Evolutionary conservation across 2,329 filamentous ascomycete species (phyloP).

Genomic region (Exophiala mesophila): DNA sequence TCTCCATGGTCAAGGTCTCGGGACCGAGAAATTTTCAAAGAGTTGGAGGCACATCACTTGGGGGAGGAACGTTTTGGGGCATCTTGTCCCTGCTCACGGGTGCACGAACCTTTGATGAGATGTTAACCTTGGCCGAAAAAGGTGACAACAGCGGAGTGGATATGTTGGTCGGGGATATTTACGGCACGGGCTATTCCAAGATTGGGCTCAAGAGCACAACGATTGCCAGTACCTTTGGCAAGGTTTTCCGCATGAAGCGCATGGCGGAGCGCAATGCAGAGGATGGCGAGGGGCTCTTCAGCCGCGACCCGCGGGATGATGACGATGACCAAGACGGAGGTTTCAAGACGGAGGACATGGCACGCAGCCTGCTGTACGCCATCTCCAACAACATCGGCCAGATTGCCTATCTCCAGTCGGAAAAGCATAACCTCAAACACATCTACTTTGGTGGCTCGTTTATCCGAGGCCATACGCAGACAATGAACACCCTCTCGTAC

Average conservation of each 20-base stretch:
- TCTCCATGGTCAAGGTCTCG: constrained; percentile 95
- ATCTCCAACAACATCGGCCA: constrained; percentile 62
- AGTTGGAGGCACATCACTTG: constrained; percentile 89
- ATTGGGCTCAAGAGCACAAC: constrained; percentile 94
- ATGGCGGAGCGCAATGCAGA: constrained; percentile 75
- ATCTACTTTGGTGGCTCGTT: constrained; percentile 99
- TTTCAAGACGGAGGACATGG: constrained; percentile 81
- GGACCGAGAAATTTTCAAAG: constrained; percentile 81
- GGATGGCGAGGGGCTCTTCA: constrained; percentile 58
- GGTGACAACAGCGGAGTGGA: constrained; percentile 93
- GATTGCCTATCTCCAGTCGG: constrained; percentile 94
- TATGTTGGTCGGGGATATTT: constrained; percentile 96
- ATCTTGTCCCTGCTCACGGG: constrained; percentile 85
- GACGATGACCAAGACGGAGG: constrained; percentile 36
- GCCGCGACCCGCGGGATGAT: constrained; percentile 38
- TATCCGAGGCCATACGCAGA: constrained; percentile 92
- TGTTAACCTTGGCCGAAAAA: constrained; percentile 83
- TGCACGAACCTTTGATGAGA: constrained; percentile 94
- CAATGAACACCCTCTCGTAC: constrained; percentile 94
- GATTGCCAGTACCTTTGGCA: constrained; percentile 94
- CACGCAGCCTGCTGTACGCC: constrained; percentile 84
- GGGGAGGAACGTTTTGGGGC: constrained; percentile 97
- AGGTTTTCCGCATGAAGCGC: constrained; percentile 89
- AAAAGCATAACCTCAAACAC: constrained; percentile 82
- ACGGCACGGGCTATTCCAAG: constrained; percentile 85